Conservation (phyloP, 768 basidiomycete species). For the Dentipellis fragilis region DNA sequence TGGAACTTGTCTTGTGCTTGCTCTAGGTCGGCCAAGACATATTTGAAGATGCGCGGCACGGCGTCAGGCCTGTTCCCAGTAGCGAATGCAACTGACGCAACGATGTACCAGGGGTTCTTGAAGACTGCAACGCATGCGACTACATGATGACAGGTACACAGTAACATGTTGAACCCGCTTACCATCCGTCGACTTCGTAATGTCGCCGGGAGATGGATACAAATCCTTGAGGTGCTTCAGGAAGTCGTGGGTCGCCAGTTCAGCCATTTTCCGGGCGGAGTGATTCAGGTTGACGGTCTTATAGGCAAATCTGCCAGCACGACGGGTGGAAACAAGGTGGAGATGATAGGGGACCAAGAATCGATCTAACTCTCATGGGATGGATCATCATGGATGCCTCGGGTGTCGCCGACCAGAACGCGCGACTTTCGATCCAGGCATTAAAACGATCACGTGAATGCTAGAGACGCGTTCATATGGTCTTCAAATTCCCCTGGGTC, state of each 20-base stretch:
- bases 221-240: slow-evolving; percentile 33
- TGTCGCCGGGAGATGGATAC: slow-evolving; percentile 26
- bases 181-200: slow-evolving; percentile 13
- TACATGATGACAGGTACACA: background rate
- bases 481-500: too few species aligned
- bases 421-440: too few species aligned
- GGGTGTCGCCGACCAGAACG: too few species aligned
- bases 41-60: slow-evolving; percentile 43
- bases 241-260: slow-evolving; percentile 31
- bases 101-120: slow-evolving; percentile 48
- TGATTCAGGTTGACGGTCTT: background rate
- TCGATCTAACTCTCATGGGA: too few species aligned
- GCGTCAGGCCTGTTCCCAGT: slow-evolving; percentile 51
- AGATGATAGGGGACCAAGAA: too few species aligned
- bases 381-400: too few species aligned
- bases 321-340: too few species aligned
- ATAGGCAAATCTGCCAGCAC: too few species aligned
- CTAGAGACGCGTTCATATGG: too few species aligned
- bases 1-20: slow-evolving; percentile 13
- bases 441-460: too few species aligned
- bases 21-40: slow-evolving; percentile 36
- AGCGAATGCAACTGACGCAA: slow-evolving; percentile 46
- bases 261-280: slow-evolving; percentile 12
- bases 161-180: slow-evolving; percentile 1
- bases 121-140: slow-evolving; percentile 5